Evolutionary conservation across 2,329 filamentous ascomycete species (phyloP), one percentile per base, ranked within the genome.

Genomic region (Sporothrix globosa): DNA sequence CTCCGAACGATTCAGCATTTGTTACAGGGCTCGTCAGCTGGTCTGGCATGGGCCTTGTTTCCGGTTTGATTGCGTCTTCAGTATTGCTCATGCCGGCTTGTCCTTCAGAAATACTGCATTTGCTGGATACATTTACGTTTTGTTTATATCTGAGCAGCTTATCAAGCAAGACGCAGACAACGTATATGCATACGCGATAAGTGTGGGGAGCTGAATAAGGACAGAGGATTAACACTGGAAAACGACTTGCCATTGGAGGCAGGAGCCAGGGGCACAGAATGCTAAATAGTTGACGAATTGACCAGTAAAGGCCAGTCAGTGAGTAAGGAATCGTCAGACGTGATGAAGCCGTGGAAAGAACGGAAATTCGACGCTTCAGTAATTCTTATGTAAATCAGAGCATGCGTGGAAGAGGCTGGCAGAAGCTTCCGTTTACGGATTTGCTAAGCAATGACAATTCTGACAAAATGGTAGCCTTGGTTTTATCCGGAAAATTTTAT

Each of bases 21-120:
- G 63, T 53, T 27, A 67, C 63, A 67, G 30, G 54, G 27, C 63
- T 67, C 30, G 63, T 67, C 63, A 54, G 27, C 30, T 67, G 63
- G 30, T n/a, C 46, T 67, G 63, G 48, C 63, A 53, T 24, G 63
- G 63, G 48, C 48, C 63, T 67, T 30, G 53, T 53, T 41, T 39
- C 48, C 30, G 30, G 44, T 39, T 66, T 21, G 24, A 50, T 53
- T 53, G 30, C 48, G 19, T 44, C 46, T 67, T 66, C 11, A n/a
- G n/a, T 21, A 39, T 41, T 52, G 46, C 30, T 30, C 34, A 48
- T 63, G 44, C 61, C 44, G 61, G 34, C 61, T 34, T 48, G 13
- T 65, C 10, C 30, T 27, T 2, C 41, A 44, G 14, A n/a, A 48
- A 21, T 66, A 11, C 24, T 39, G 21, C 10, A 44, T 39, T 19